phyloP scores from a whole-genome alignment of 139 green algal genomes.

The Tetratostichococcus sp. region DNA sequence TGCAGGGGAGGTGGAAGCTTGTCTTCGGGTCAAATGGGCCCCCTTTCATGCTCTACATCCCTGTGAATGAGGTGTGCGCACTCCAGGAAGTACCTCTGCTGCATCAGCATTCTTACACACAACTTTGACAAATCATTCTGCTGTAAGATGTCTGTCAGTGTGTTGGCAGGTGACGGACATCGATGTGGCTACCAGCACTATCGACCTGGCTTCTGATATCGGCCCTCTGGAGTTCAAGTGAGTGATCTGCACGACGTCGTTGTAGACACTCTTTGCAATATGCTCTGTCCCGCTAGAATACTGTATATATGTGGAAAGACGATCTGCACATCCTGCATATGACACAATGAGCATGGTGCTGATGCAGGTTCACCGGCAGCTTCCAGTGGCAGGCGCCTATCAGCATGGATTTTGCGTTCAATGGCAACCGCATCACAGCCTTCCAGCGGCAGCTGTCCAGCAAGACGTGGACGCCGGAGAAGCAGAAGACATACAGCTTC shows the following conservation, averaged over 20 bases:
- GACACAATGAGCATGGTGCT: background rate
- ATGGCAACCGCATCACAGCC: background rate
- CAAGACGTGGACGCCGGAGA: background rate
- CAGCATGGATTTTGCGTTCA: background rate
- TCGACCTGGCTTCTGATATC: background rate
- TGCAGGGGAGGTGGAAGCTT: background rate
- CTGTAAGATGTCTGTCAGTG: no score
- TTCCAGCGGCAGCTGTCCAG: background rate
- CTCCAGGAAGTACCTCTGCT: no score
- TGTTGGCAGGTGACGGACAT: background rate
- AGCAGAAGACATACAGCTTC: background rate
- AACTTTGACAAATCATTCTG: no score
- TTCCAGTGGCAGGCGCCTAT: background rate
- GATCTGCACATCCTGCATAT: no score
- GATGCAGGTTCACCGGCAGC: background rate
- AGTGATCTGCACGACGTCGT: no score
- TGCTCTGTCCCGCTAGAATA: no score
- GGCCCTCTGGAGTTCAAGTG: background rate
- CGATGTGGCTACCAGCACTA: background rate
- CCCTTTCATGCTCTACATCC: background rate
- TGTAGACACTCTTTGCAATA: background rate
- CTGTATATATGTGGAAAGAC: no score
- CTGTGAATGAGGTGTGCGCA: background rate
- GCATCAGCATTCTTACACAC: no score
- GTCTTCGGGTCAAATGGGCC: background rate